These are phyloP conservation scores for Hydnomerulius pinastri DNA, from an alignment of 768 basidiomycete species.

Conservation along the genomic window DNA sequence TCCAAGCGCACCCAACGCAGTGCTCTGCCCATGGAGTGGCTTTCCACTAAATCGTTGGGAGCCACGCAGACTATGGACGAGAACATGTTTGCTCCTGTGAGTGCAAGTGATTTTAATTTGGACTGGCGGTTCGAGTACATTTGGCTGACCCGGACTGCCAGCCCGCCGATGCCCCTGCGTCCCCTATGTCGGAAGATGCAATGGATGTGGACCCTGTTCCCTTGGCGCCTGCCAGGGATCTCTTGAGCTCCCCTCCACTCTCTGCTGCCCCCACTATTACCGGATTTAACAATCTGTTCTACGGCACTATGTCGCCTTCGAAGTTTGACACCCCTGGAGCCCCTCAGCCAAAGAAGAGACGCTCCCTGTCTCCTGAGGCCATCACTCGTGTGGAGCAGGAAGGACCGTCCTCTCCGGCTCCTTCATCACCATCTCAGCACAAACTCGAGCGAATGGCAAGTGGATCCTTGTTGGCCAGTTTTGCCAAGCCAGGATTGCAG, in stretches of 20 bases:
- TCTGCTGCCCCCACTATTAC: constrained; percentile 56
- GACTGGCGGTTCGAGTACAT: constrained; percentile 2
- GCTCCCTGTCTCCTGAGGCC: constrained; percentile 59
- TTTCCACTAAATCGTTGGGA: constrained; percentile 27
- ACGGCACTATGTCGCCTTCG: constrained; percentile 51
- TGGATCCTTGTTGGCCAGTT: constrained; percentile 33
- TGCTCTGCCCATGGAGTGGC: constrained; percentile 67
- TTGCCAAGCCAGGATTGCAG: constrained; percentile 53
- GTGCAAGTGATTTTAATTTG: constrained; percentile 7
- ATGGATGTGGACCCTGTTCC: constrained; percentile 78
- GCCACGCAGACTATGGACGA: constrained; percentile 23
- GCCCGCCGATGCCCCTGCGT: constrained; percentile 39
- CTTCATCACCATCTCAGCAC: constrained; percentile 48
- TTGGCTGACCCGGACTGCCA: constrained; percentile 21
- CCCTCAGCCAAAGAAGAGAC: constrained; percentile 53
- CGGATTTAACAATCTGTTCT: constrained; percentile 63
- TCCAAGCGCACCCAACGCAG: constrained; percentile 61
- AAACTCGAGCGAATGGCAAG: constrained; percentile 47
- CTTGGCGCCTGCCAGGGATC: constrained; percentile 35
- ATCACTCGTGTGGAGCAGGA: constrained; percentile 40
- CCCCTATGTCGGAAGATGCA: constrained; percentile 57
- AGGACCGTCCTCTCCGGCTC: constrained; percentile 49
- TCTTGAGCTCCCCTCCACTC: constrained; percentile 40
- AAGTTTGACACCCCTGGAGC: constrained; percentile 45
- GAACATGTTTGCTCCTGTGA: constrained; percentile 32